phyloP scores from a whole-genome alignment of 1,139 yeast genomes.

The Blastobotrys elegans region DNA sequence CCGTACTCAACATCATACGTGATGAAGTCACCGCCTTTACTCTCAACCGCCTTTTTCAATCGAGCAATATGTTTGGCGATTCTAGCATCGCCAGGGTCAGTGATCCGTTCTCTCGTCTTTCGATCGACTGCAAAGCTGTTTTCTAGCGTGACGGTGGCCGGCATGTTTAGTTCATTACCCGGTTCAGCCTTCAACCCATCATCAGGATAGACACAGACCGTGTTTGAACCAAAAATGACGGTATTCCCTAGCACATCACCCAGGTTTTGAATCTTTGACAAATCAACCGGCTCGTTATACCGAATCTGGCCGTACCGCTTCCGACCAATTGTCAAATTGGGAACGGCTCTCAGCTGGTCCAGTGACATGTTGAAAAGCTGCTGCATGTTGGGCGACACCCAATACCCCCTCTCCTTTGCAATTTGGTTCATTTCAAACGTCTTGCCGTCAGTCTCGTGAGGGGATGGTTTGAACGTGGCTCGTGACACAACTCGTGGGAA shows the following conservation, averaged over 20 bases:
- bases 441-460: background rate
- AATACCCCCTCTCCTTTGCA: constrained; percentile 48
- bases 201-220: constrained; percentile 62
- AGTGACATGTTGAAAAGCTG: constrained; percentile 46
- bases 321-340: constrained; percentile 73
- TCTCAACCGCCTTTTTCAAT: constrained; percentile 42
- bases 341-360: constrained; percentile 52
- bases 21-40: constrained; percentile 70
- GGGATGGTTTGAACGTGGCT: constrained; percentile 8
- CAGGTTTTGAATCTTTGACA: constrained; percentile 46
- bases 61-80: constrained; percentile 42
- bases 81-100: constrained; percentile 41
- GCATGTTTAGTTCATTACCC: constrained; percentile 76
- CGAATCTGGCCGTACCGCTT: constrained; percentile 70
- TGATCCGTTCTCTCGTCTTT: constrained; percentile 32
- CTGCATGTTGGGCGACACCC: constrained; percentile 71
- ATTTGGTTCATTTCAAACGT: constrained; percentile 17
- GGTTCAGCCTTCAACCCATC: constrained; percentile 50
- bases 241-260: constrained; percentile 51
- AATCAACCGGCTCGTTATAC: constrained; percentile 67
- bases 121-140: constrained; percentile 41
- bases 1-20: constrained; percentile 77
- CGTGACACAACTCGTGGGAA: constrained; percentile 4
- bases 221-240: constrained; percentile 51
- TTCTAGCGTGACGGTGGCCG: constrained; percentile 77